Conservation (phyloP, 208 protist species). For the Trichomonas tenax region DNA sequence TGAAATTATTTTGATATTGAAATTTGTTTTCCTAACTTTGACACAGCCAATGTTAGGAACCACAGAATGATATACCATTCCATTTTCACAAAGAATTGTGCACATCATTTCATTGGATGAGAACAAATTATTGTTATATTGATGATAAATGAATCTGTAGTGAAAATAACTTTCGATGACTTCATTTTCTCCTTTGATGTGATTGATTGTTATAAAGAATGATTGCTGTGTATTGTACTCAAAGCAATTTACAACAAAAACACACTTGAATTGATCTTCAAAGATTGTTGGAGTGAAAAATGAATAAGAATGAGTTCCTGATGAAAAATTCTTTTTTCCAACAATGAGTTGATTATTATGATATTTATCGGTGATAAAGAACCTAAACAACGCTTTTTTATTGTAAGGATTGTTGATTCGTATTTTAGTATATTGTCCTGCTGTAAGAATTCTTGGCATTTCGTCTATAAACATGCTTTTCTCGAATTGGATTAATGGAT, state of each 20-base stretch:
- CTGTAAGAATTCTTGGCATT: not conserved
- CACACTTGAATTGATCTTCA: not conserved
- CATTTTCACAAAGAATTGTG: not conserved
- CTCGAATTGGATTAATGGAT: not conserved
- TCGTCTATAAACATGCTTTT: not conserved
- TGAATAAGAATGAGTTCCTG: not conserved
- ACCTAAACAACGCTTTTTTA: not conserved
- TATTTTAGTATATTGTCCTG: not conserved
- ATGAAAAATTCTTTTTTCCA: not conserved
- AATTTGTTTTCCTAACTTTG: not conserved
- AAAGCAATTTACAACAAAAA: not conserved
- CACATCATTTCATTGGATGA: not conserved
- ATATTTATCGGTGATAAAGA: not conserved
- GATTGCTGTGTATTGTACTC: not conserved
- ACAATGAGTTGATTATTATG: not conserved
- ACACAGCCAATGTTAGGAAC: not conserved
- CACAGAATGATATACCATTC: not conserved
- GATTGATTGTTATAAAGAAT: not conserved
- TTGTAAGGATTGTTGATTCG: not conserved
- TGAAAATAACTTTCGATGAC: not conserved
- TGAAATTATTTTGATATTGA: not conserved
- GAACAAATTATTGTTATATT: not conserved
- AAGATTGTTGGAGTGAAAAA: not conserved
- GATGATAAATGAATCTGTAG: not conserved
- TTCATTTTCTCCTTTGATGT: not conserved